Percentiles rank a stretch among this genome's conserved stretches.
Conservation (phyloP, 331 rosid genomes). For the Arachis monticola region DNA sequence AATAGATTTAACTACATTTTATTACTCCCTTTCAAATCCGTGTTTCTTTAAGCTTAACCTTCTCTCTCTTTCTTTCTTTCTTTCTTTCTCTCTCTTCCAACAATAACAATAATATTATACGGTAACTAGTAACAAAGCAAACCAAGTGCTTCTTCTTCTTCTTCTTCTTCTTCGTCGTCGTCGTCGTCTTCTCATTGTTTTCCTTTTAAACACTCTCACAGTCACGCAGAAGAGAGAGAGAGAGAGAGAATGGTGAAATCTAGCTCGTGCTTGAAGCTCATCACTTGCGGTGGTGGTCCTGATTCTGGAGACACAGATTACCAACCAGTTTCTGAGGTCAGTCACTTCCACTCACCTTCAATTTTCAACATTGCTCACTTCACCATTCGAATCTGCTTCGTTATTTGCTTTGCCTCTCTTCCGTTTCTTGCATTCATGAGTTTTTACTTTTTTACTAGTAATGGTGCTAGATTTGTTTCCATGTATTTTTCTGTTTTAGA, state of each 20-base stretch:
- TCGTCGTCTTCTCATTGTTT: no score
- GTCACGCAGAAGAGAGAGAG: not conserved
- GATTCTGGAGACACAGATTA: constrained; percentile 54
- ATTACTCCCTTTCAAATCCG: constrained; percentile 68
- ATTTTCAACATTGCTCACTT: not conserved
- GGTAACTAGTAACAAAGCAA: constrained; percentile 17
- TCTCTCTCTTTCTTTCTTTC: not conserved
- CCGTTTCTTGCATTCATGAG: constrained; percentile 24
- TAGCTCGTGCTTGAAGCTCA: constrained; percentile 70
- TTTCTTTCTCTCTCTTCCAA: constrained; percentile 38
- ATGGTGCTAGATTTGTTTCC: not conserved
- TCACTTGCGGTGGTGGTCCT: constrained; percentile 66
- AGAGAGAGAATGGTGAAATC: constrained; percentile 66
- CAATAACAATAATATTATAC: not conserved
- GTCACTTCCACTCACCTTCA: not conserved
- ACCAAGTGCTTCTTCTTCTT: not conserved
- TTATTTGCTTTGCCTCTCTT: not conserved
- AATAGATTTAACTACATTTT: no score
- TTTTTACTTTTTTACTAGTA: not conserved
- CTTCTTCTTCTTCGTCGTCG: no score
- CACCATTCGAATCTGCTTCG: not conserved
- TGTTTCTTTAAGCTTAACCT: constrained; percentile 37
- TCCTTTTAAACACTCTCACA: no score
- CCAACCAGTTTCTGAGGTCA: constrained; percentile 56
- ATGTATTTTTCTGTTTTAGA: no score